A percentile compares a stretch with the other conserved stretches of the same genome.
Evolutionary conservation across 2,329 filamentous ascomycete genomes (phyloP).

Genomic region (Paraphaeosphaeria sporulosa): DNA sequence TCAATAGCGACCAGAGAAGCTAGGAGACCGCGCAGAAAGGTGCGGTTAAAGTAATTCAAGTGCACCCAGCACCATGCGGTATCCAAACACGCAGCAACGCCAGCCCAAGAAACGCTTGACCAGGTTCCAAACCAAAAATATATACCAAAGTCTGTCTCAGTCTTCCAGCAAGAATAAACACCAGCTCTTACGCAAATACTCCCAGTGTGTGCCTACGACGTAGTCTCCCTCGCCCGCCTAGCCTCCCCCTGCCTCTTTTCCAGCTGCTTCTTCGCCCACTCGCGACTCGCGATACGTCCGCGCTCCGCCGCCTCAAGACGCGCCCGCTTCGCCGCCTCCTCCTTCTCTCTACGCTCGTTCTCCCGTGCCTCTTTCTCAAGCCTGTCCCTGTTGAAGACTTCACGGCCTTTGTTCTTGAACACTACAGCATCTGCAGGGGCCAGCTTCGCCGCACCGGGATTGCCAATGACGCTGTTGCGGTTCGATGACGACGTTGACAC

Average conservation of each 20-base stretch:
- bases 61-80: not conserved
- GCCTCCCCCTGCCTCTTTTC: slow-evolving; percentile 41
- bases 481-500: slow-evolving; percentile 34
- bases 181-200: no score
- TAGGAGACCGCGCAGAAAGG: no score
- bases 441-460: slow-evolving; percentile 22
- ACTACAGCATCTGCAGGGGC: slow-evolving; percentile 41
- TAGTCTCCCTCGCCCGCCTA: not conserved
- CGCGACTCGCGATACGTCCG: slow-evolving; percentile 52
- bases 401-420: slow-evolving; percentile 51
- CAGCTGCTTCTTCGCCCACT: slow-evolving; percentile 60
- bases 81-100: not conserved
- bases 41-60: not conserved
- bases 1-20: no score
- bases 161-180: not conserved
- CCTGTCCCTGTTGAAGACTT: slow-evolving; percentile 56
- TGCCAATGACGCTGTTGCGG: slow-evolving; percentile 32
- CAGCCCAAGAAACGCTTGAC: not conserved
- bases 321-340: slow-evolving; percentile 57
- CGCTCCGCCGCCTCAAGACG: slow-evolving; percentile 56
- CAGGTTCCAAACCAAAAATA: not conserved
- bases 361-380: slow-evolving; percentile 52
- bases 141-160: not conserved
- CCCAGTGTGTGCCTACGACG: not conserved
- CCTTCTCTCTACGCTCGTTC: slow-evolving; percentile 53